These are phyloP conservation scores for Haematococcus sp. DNA, from an alignment of 139 green algal genomes.

Conservation along the genomic window DNA sequence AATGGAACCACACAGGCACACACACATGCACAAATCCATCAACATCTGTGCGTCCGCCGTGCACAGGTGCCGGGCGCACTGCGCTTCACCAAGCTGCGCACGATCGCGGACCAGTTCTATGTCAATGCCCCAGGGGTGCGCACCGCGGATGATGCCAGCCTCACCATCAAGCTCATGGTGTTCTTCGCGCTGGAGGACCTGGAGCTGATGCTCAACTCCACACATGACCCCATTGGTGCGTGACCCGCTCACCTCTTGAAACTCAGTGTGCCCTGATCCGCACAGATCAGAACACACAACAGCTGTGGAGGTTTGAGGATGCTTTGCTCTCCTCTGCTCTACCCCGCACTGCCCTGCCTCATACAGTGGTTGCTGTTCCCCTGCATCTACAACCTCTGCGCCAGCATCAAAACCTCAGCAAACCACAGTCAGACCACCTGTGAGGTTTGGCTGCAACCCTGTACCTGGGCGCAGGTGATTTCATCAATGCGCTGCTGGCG, in stretches of 20 bases:
- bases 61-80: conserved; percentile 21
- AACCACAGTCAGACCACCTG: too few species aligned
- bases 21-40: too few species aligned
- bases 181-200: conserved; percentile 8
- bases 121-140: conserved; percentile 20
- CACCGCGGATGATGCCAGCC: conserved; percentile 16
- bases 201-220: conserved; percentile 23
- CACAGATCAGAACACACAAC: too few species aligned
- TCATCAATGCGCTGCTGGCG: conserved; percentile 24
- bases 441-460: too few species aligned
- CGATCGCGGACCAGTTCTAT: conserved; percentile 25
- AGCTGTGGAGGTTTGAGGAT: too few species aligned
- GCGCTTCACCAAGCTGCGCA: conserved; percentile 27
- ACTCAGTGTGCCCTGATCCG: background rate
- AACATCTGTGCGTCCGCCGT: background rate
- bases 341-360: background rate
- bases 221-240: conserved; percentile 23
- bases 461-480: conserved; percentile 9
- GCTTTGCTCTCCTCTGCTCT: too few species aligned
- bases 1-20: too few species aligned
- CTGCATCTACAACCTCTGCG: too few species aligned
- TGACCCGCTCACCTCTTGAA: background rate
- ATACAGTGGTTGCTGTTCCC: background rate
- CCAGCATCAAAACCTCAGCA: too few species aligned
- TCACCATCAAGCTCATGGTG: conserved; percentile 24